phyloP scores from a whole-genome alignment of 495 filamentous ascomycete species.

The Penicillium longicatenatum region DNA sequence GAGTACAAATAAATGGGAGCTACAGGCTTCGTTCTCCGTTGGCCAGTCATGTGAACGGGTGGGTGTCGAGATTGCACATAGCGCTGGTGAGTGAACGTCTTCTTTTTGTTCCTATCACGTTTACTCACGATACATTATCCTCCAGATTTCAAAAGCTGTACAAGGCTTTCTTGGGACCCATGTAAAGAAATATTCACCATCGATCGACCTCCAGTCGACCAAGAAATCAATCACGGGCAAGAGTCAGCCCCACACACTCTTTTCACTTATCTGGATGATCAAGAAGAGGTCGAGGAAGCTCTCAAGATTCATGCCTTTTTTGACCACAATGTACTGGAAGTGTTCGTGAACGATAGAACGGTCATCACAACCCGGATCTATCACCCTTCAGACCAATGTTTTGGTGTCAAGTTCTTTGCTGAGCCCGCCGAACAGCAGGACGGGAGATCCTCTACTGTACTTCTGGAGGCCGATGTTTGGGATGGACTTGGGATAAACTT shows the following conservation, averaged over 20 bases:
- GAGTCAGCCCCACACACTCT: constrained; percentile 41
- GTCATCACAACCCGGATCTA: constrained; percentile 43
- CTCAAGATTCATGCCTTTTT: constrained; percentile 39
- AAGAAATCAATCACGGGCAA: constrained; percentile 32
- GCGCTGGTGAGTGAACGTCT: constrained; percentile 19
- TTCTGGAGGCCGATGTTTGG: constrained; percentile 32
- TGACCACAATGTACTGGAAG: constrained; percentile 41
- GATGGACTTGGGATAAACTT: constrained; percentile 29
- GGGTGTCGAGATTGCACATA: constrained; percentile 35
- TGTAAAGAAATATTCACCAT: constrained; percentile 36
- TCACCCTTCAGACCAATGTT: constrained; percentile 15
- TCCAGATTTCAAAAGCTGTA: constrained; percentile 21
- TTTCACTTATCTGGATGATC: constrained; percentile 28
- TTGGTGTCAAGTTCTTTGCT: constrained; percentile 32
- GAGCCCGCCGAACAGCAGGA: constrained; percentile 3
- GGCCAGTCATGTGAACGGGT: constrained; percentile 27
- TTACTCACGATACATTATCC: background rate
- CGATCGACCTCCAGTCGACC: constrained; percentile 27
- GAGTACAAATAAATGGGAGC: constrained; percentile 34
- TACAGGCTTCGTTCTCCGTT: constrained; percentile 32
- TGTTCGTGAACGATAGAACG: constrained; percentile 43
- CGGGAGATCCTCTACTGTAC: constrained; percentile 10
- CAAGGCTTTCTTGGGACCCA: constrained; percentile 34
- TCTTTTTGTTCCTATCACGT: background rate
- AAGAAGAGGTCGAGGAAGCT: constrained; percentile 31